Base-by-base conservation (phyloP, 2,329 filamentous ascomycete species). In the Aspergillus flavus region DNA sequence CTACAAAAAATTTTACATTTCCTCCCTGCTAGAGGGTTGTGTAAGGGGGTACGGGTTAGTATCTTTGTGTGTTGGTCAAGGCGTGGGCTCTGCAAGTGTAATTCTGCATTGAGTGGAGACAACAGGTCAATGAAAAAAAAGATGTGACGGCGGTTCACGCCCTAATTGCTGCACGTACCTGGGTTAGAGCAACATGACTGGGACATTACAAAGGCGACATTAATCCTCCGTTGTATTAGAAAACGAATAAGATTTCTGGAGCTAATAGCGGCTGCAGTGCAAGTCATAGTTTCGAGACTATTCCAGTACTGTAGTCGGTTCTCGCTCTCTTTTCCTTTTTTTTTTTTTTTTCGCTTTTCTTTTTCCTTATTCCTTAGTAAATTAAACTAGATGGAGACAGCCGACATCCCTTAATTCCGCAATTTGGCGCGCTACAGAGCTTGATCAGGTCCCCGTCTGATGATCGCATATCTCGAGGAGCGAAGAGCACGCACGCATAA, bases 11-110 rank as follows among this genome's bases (percentile, higher is more conserved):
- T 16, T 12, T 23, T 41, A 50, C 34, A 32, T 54, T 12, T 45
- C 55, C 59, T 60, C 48, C 59, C 61, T 63, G 48, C 55, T 58
- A 46, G 45, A 45, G 23, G 11, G 41, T 45, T 39, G 63, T 62
- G 61, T 64, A 66, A 62, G 62, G 63, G 68, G 64, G 48, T 12
- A 66, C 64, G 32, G 41, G 30, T n/a, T 60, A 61, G 57, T 41
- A 53, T 61, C 46, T 41, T 63, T 6, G 62, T 74, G 71, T 67
- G 73, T 67, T 75, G 71, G 72, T 71, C 66, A 52, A 71, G 68
- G 73, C 75, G 71, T 76, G 73, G 72, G 71, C 72, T 67, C 72
- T 76, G 73, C 73, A 72, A 68, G 69, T 71, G 69, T 72, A 67
- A 68, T 69, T 67, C 62, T 69, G 69, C 66, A 68, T 68, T 61